Conservation (phyloP, 495 filamentous ascomycete genomes). For the Aspergillus asperescens region DNA sequence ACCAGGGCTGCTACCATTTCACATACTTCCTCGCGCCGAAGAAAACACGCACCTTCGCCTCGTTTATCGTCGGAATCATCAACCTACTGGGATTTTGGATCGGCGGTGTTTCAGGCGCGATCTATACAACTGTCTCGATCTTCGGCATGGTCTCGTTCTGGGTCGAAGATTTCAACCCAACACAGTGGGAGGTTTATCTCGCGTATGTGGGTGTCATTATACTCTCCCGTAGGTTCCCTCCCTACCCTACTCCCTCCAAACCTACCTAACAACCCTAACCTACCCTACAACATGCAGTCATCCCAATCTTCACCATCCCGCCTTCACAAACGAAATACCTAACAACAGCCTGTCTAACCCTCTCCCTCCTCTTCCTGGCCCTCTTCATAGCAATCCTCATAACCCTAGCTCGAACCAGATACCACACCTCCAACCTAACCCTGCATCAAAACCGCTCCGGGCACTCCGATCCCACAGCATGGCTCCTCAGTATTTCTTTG, state of each 20-base stretch:
- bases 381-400: conserved; percentile 15
- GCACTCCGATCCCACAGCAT: conserved; percentile 21
- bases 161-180: conserved; percentile 18
- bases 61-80: conserved; percentile 28
- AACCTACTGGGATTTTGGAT: conserved; percentile 29
- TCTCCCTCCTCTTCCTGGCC: conserved; percentile 19
- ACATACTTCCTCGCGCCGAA: conserved; percentile 27
- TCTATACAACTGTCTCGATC: conserved; percentile 18
- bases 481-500: conserved; percentile 23
- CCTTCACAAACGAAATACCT: conserved; percentile 14
- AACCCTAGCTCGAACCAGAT: conserved; percentile 16
- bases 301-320: conserved; percentile 18
- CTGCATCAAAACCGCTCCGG: conserved; percentile 20
- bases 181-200: conserved; percentile 28
- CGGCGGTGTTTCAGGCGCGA: conserved; percentile 16
- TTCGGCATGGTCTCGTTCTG: conserved; percentile 22
- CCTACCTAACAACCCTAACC: too few species aligned
- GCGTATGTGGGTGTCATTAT: conserved; percentile 17
- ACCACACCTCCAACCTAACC: conserved; percentile 16
- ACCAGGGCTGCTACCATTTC: conserved; percentile 30
- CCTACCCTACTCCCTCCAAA: too few species aligned
- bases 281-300: too few species aligned
- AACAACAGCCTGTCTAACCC: conserved; percentile 15
- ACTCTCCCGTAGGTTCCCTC: conserved; percentile 16
- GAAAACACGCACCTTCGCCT: conserved; percentile 20